A percentile compares a stretch with the other conserved stretches of the same genome.
Evolutionary conservation across 768 basidiomycete genomes (phyloP).

Genomic region (Trametes gibbosa): DNA sequence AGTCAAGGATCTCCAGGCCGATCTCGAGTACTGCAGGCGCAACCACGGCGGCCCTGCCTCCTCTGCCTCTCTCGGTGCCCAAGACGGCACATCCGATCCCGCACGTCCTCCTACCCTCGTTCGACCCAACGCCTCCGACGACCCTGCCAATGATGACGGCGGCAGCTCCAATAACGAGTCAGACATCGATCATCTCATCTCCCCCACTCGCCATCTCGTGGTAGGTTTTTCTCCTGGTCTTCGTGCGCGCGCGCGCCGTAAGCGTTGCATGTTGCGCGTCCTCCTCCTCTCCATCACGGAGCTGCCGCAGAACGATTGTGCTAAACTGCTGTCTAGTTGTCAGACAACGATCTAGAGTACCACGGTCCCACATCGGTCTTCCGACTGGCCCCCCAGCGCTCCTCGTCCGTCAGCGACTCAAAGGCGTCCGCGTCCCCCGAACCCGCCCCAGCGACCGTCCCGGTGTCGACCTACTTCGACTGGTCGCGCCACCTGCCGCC

Average conservation of each 20-base stretch:
- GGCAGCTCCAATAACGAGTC: conserved; percentile 24
- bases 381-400: conserved; percentile 28
- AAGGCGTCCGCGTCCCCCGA: conserved; percentile 15
- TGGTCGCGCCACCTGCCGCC: conserved; percentile 32
- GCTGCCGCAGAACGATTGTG: not conserved
- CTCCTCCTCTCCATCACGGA: too few relatives aligned
- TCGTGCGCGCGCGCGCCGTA: not conserved
- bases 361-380: conserved; percentile 33
- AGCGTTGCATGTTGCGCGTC: not conserved
- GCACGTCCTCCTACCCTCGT: conserved; percentile 7
- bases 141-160: conserved; percentile 12
- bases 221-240: conserved; percentile 9
- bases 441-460: conserved; percentile 1
- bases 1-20: conserved; percentile 28
- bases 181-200: conserved; percentile 28
- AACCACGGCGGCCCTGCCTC: conserved; percentile 8
- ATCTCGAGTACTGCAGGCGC: conserved; percentile 16
- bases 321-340: conserved; percentile 17
- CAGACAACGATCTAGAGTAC: conserved; percentile 28
- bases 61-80: conserved; percentile 13
- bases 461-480: conserved; percentile 26
- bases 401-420: conserved; percentile 9
- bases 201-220: conserved; percentile 21
- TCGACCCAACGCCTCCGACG: conserved; percentile 8
- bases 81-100: conserved; percentile 13